These are phyloP conservation scores for Polymyxa betae DNA, from an alignment of 208 protist genomes.

Conservation along the genomic window DNA sequence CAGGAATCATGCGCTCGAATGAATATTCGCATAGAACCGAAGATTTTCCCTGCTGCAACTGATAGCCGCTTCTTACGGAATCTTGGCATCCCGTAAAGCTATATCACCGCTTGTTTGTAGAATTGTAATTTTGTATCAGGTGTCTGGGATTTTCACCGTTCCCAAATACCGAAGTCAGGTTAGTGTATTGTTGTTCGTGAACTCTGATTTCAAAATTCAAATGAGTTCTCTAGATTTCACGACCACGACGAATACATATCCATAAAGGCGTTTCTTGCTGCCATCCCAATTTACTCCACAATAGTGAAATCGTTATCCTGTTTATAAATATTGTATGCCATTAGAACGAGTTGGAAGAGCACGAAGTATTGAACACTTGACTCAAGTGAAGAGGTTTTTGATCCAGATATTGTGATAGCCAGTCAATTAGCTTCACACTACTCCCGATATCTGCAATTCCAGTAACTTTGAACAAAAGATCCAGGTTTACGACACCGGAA, in stretches of 20 bases:
- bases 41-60: constrained; percentile 54
- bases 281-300: neutral
- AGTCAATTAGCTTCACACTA: neutral
- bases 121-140: neutral
- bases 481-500: neutral
- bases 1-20: neutral
- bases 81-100: neutral
- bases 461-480: neutral
- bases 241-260: neutral
- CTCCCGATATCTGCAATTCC: neutral
- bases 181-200: no score
- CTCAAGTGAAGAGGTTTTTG: neutral
- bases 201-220: no score
- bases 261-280: neutral
- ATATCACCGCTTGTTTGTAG: neutral
- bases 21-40: neutral
- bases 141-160: neutral
- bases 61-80: constrained; percentile 8
- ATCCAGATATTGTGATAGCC: neutral
- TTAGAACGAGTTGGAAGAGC: neutral
- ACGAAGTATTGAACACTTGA: neutral
- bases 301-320: neutral
- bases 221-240: neutral
- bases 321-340: no score
- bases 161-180: neutral